Conservation (phyloP, 345 rosid genomes). For the Populus nigra region DNA sequence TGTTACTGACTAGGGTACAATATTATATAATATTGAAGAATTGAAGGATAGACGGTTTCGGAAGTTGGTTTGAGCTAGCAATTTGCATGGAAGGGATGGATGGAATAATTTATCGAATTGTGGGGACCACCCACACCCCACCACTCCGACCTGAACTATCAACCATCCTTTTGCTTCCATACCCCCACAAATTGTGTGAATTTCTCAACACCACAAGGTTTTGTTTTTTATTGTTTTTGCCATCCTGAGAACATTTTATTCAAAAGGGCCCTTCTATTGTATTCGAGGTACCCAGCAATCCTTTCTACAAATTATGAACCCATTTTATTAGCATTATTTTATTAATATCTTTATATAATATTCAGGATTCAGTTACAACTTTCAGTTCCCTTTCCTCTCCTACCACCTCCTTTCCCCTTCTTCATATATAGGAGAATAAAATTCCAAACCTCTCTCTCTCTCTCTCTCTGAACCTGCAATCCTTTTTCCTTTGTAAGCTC, state of each 20-base stretch:
- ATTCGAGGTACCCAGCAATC: too few species aligned
- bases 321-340: not conserved
- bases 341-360: not conserved
- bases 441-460: not conserved
- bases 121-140: not conserved
- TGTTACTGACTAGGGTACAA: too few species aligned
- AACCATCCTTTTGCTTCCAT: not conserved
- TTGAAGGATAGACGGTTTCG: not conserved
- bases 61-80: not conserved
- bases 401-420: not conserved
- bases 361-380: not conserved
- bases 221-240: not conserved
- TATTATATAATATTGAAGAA: too few species aligned
- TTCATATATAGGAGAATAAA: not conserved
- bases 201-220: not conserved
- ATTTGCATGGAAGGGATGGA: constrained; percentile 2
- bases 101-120: not conserved
- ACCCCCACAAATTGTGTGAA: not conserved
- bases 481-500: not conserved
- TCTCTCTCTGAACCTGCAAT: not conserved
- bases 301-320: not conserved
- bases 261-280: too few species aligned
- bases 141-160: not conserved
- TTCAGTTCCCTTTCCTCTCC: constrained; percentile 5
- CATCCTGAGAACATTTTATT: not conserved